Evolutionary conservation across 495 filamentous ascomycete genomes (phyloP).

Genomic region (Penicillium manginii): DNA sequence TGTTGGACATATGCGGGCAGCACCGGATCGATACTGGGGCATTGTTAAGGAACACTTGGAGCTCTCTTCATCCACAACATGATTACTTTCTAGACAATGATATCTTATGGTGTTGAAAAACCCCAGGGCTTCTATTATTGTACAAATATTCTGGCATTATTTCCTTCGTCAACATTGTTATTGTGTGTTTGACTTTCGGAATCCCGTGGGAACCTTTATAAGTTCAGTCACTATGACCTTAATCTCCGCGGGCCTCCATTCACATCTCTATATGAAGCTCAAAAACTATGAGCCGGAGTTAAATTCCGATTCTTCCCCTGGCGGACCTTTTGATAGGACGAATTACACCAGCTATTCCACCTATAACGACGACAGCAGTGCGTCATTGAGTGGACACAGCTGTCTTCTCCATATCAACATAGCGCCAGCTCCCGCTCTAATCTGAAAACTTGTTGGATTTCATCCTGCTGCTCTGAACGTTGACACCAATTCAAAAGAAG

Average conservation of each 20-base stretch:
- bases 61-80: neutral
- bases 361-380: conserved; percentile 23
- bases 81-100: neutral
- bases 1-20: conserved; percentile 48
- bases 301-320: conserved; percentile 19
- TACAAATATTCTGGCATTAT: neutral
- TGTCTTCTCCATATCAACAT: neutral
- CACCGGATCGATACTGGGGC: conserved; percentile 49
- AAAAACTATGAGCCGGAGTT: conserved; percentile 14
- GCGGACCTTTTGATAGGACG: neutral
- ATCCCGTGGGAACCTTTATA: conserved; percentile 6
- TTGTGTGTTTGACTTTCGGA: conserved; percentile 5
- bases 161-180: neutral
- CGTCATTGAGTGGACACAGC: conserved; percentile 20
- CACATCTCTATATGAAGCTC: neutral
- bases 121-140: neutral
- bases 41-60: conserved; percentile 37
- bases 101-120: neutral
- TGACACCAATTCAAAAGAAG: neutral
- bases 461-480: neutral
- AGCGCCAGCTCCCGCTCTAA: neutral
- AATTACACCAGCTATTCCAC: neutral
- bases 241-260: neutral
- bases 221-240: conserved; percentile 13
- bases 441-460: neutral